Conservation (phyloP, 2,329 filamentous ascomycete species). For the Triangularia setosa region DNA sequence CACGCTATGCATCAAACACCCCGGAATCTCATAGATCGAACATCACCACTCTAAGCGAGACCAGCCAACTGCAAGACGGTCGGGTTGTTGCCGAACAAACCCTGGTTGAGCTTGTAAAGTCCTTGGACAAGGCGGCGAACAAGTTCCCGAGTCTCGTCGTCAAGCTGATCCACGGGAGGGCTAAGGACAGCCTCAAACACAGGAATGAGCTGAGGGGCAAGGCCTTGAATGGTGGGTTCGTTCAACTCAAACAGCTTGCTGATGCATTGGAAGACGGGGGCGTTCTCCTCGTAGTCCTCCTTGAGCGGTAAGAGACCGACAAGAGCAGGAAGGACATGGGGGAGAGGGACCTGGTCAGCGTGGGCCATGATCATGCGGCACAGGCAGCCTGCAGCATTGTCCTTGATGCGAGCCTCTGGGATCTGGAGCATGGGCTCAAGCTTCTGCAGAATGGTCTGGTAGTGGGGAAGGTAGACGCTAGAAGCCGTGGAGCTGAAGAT, state of each 20-base stretch:
- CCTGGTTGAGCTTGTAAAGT: constrained; percentile 34
- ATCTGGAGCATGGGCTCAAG: constrained; percentile 80
- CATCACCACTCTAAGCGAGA: constrained; percentile 10
- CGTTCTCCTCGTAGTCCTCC: constrained; percentile 96
- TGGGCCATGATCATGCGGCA: constrained; percentile 89
- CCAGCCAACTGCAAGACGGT: constrained; percentile 31
- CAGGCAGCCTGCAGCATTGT: constrained; percentile 90
- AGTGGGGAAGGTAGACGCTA: constrained; percentile 69
- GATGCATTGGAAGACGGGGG: constrained; percentile 87
- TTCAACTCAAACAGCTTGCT: constrained; percentile 69
- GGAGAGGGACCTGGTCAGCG: constrained; percentile 74
- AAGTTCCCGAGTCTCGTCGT: constrained; percentile 63
- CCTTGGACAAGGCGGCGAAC: constrained; percentile 60
- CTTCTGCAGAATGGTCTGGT: constrained; percentile 74
- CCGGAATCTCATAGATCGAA: not conserved
- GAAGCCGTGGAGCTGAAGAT: constrained; percentile 75
- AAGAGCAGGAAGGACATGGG: constrained; percentile 76
- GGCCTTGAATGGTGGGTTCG: constrained; percentile 64
- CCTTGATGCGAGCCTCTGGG: constrained; percentile 74
- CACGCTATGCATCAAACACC: constrained; percentile 8
- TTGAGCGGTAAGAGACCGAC: constrained; percentile 78
- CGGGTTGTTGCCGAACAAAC: constrained; percentile 31
- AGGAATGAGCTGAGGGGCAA: constrained; percentile 65
- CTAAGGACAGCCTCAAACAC: constrained; percentile 70
- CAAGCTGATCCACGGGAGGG: constrained; percentile 71